phyloP scores from a whole-genome alignment of 2,329 filamentous ascomycete species.

The Clarireedia monteithiana region DNA sequence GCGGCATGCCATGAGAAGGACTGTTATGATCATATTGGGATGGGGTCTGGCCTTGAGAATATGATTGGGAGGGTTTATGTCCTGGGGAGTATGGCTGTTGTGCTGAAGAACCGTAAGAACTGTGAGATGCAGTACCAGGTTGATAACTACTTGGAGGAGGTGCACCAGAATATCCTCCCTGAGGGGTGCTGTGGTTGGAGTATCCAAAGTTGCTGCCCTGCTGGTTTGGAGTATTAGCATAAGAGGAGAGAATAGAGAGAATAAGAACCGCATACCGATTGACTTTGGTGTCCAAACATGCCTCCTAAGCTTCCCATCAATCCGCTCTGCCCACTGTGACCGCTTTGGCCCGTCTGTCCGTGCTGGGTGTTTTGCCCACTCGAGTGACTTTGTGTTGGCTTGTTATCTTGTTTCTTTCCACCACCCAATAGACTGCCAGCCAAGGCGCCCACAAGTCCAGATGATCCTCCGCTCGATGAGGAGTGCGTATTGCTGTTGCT shows the following conservation, averaged over 20 bases:
- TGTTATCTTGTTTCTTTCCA: constrained; percentile 33
- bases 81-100: constrained; percentile 7
- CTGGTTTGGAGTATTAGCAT: constrained; percentile 16
- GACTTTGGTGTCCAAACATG: constrained; percentile 23
- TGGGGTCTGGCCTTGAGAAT: constrained; percentile 2
- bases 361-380: constrained; percentile 26
- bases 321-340: constrained; percentile 16
- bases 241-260: background rate
- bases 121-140: constrained; percentile 24
- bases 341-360: background rate
- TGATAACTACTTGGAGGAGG: constrained; percentile 58
- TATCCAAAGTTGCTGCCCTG: constrained; percentile 54
- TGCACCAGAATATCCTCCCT: constrained; percentile 50
- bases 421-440: constrained; percentile 49
- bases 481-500: constrained; percentile 18
- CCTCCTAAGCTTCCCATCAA: constrained; percentile 26
- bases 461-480: constrained; percentile 21
- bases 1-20: background rate
- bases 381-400: constrained; percentile 32
- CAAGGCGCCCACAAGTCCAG: constrained; percentile 32
- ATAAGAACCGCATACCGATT: constrained; percentile 14
- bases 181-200: constrained; percentile 39
- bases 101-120: constrained; percentile 15
- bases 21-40: constrained; percentile 9
- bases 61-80: background rate